Conservation (phyloP, 305 asterid species). For the Caryopteris hybrid region DNA sequence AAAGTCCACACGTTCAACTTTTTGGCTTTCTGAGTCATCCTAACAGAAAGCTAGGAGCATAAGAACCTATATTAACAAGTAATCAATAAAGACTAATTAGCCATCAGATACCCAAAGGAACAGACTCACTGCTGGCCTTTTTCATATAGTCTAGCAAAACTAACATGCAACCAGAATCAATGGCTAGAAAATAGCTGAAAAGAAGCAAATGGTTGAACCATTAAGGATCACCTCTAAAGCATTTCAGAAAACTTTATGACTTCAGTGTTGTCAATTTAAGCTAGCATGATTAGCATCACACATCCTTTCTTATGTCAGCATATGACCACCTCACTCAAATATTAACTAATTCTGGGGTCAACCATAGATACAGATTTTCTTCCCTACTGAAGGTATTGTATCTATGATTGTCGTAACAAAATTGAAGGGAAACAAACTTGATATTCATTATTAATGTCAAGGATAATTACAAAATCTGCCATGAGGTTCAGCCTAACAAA, state of each 20-base stretch:
- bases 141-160: neutral
- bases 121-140: neutral
- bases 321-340: neutral
- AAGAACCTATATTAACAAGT: too few species aligned
- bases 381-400: neutral
- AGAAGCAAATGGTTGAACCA: neutral
- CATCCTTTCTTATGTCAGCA: too few species aligned
- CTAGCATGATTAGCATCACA: too few species aligned
- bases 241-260: slow-evolving; percentile 4
- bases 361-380: neutral
- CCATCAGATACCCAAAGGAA: neutral
- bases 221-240: neutral
- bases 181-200: neutral
- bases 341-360: neutral
- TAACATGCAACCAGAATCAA: slow-evolving; percentile 9
- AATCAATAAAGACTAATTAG: neutral
- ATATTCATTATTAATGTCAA: neutral
- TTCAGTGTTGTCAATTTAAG: too few species aligned
- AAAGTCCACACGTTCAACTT: neutral
- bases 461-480: neutral
- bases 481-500: too few species aligned
- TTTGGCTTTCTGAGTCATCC: too few species aligned
- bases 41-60: too few species aligned
- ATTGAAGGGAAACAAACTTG: neutral
- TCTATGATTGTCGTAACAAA: neutral